Conservation (phyloP, 2,329 filamentous ascomycete species). For the Ophiostoma triangulosporum region DNA sequence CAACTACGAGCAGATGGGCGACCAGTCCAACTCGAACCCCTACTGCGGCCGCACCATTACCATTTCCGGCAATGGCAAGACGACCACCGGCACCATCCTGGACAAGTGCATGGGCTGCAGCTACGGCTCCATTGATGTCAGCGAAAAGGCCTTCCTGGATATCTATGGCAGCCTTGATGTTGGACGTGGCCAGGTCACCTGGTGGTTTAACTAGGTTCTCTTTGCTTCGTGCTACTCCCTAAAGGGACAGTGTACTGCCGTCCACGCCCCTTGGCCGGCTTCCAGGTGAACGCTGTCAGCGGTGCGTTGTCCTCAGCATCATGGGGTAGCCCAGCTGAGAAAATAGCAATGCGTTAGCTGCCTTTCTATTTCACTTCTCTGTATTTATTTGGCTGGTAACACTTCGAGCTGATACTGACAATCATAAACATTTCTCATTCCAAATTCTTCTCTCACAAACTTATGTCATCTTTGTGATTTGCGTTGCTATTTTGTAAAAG, state of each 20-base stretch:
- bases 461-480: too few relatives aligned
- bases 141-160: conserved; percentile 29
- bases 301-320: too few relatives aligned
- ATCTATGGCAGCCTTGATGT: conserved; percentile 28
- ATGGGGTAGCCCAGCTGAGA: too few relatives aligned
- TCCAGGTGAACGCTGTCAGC: too few relatives aligned
- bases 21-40: conserved; percentile 50
- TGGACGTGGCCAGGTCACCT: conserved; percentile 21
- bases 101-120: conserved; percentile 68
- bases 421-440: too few relatives aligned
- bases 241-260: too few relatives aligned
- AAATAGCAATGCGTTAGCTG: neutral
- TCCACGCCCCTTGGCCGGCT: too few relatives aligned
- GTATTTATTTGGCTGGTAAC: neutral
- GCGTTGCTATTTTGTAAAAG: neutral
- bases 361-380: neutral
- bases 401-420: neutral
- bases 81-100: conserved; percentile 42
- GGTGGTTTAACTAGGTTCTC: conserved; percentile 21
- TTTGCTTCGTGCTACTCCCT: neutral
- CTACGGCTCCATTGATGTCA: conserved; percentile 38
- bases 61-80: conserved; percentile 43
- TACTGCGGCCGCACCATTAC: conserved; percentile 57
- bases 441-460: too few relatives aligned
- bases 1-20: conserved; percentile 48